Percentiles rank a stretch among this genome's conserved stretches.
phyloP scores from a whole-genome alignment of 768 basidiomycete genomes.

The Termitomyces titanicus region DNA sequence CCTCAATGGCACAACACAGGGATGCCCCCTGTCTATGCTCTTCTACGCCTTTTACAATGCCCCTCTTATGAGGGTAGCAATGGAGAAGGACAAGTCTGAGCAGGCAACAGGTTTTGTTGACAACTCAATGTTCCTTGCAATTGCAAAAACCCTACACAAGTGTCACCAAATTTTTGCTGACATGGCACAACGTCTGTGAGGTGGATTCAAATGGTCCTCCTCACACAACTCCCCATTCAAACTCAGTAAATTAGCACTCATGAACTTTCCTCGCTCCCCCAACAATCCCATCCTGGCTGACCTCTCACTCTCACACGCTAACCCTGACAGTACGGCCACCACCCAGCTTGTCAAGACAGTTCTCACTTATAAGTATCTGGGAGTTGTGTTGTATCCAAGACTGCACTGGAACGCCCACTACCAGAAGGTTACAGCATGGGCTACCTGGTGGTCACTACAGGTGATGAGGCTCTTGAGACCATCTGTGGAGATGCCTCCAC shows the following conservation, averaged over 20 bases:
- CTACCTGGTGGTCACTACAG: neutral
- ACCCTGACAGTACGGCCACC: neutral
- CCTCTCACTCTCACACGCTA: neutral
- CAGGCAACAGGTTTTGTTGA: constrained; percentile 26
- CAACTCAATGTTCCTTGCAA: constrained; percentile 24
- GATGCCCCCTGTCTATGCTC: neutral
- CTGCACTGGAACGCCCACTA: neutral
- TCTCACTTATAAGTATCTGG: neutral
- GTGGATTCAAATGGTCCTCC: constrained; percentile 21
- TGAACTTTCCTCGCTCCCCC: constrained; percentile 18
- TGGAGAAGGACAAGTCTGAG: constrained; percentile 6
- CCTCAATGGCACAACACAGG: constrained; percentile 17
- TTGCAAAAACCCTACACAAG: constrained; percentile 15
- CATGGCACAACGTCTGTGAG: constrained; percentile 21
- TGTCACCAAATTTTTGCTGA: constrained; percentile 13
- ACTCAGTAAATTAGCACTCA: constrained; percentile 24
- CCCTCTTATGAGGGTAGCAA: neutral
- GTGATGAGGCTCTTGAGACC: neutral
- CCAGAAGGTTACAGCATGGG: neutral
- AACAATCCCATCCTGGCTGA: neutral
- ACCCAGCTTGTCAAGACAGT: neutral
- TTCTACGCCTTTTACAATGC: constrained; percentile 1
- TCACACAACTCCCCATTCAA: constrained; percentile 28
- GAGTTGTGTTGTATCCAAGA: neutral
- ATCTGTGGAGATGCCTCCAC: too few relatives aligned